Percentiles rank a stretch among this genome's conserved stretches.
Evolutionary conservation across 768 basidiomycete genomes (phyloP).

Genomic region (Leucosporidium creatinivorum): DNA sequence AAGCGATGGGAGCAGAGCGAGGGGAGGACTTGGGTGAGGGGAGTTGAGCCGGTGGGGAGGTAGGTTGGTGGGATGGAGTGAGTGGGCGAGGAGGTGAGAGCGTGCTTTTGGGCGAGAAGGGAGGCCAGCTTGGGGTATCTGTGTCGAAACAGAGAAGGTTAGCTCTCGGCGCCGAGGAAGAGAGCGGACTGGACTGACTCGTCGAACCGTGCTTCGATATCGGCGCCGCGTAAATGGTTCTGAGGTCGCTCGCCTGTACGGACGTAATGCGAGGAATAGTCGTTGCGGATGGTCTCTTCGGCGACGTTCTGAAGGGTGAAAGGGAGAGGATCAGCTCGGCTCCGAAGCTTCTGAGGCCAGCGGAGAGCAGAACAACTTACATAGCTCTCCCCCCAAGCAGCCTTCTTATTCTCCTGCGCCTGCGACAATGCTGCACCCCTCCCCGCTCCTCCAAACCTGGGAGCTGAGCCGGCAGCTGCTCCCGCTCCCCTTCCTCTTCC

Average conservation of each 20-base stretch:
- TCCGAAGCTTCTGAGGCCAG: background rate
- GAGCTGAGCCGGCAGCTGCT: background rate
- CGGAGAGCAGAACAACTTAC: background rate
- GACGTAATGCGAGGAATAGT: constrained; percentile 85
- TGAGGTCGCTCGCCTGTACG: constrained; percentile 89
- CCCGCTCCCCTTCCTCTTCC: background rate
- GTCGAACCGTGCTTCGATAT: constrained; percentile 79
- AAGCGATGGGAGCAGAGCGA: constrained; percentile 52
- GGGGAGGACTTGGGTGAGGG: background rate
- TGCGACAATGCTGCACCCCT: background rate
- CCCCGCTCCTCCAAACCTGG: background rate
- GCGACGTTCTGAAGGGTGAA: constrained; percentile 56
- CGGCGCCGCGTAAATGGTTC: constrained; percentile 83
- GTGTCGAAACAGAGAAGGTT: background rate
- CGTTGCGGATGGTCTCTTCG: constrained; percentile 94
- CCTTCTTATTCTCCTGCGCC: constrained; percentile 12
- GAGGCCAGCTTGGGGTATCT: constrained; percentile 94
- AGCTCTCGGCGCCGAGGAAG: background rate
- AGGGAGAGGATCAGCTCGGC: background rate
- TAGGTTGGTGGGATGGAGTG: constrained; percentile 41
- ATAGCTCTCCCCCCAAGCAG: constrained; percentile 17
- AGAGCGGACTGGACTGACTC: constrained; percentile 59
- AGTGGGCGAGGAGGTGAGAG: constrained; percentile 60
- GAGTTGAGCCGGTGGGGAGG: constrained; percentile 25
- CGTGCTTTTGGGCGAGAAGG: constrained; percentile 72